Base-by-base conservation (phyloP, 805 yeast species). In the Lipomyces oligophaga region DNA sequence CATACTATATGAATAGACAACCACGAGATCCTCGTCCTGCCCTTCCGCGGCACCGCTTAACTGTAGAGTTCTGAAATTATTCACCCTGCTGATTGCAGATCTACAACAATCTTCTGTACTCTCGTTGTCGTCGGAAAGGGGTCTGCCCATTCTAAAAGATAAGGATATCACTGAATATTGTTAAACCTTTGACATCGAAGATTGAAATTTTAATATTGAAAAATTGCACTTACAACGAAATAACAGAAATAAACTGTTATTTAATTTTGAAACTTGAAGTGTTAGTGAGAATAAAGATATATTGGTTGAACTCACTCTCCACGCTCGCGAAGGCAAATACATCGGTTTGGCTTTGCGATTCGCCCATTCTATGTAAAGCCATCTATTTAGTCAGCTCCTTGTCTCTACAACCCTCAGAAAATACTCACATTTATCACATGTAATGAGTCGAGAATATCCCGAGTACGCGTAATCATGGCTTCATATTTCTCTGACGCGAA, bases 71-170 rank as follows among this genome's bases (percentile, higher is more conserved):
- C 93, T 66, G 16, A 80, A 76, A 49, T 77, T 79, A 49, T 76
- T 79, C 53, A 85, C 67, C 56, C 83, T 84, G 37, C 71, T 75
- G 52, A 85, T 69, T 69, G 85, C 70, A 27, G 88, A 64, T 51
- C 81, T 85, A 56, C 80, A 77, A 0, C 93, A 81, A 60, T 81
- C 84, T 34, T 77, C 84, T 0, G 87, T 81, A 0, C 85, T 79
- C 0, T 93, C 90, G 1, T 89, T 81, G 55, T 80, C 80, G 20
- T 75, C 77, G 0, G 95, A 94, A 20, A 85, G 61, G 1, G 95
- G 95, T 46, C 84, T 78, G 2, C 88, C 87, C 7, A 85, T 67
- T 34, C 78, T 75, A 68, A 85, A 70, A 0, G 94, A 83, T 8
- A 90, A 79, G 2, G 94, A 80, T 13, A 82, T 67, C 82, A 81